A percentile compares a stretch with the other conserved stretches of the same genome.
phyloP scores from a whole-genome alignment of 148 eudicot genomes.

The Spergularia bocconei region DNA sequence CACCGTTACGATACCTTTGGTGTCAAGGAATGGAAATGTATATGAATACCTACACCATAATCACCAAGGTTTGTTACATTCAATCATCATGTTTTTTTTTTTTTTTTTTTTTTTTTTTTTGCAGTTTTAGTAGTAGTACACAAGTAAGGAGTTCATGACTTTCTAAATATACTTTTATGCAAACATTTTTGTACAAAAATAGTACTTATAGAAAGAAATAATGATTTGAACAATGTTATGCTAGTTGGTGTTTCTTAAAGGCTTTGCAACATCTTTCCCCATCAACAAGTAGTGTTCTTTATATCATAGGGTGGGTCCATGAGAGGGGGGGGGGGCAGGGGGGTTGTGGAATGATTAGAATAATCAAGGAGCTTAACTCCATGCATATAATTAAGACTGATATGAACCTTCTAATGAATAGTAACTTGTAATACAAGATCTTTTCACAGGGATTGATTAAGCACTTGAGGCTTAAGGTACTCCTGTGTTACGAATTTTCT shows the following conservation, averaged over 20 bases:
- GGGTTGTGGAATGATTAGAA: background rate
- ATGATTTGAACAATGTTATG: background rate
- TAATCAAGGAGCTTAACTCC: background rate
- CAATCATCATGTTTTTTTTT: slow-evolving; percentile 11
- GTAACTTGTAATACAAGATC: slow-evolving; percentile 2
- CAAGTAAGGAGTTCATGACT: too few species aligned
- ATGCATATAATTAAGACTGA: background rate
- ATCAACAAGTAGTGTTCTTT: background rate
- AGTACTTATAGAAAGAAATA: too few species aligned
- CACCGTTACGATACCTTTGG: slow-evolving; percentile 64
- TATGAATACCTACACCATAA: slow-evolving; percentile 54
- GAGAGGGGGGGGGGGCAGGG: too few species aligned
- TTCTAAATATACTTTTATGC: background rate
- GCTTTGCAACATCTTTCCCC: slow-evolving; percentile 9
- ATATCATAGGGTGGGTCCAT: slow-evolving; percentile 1
- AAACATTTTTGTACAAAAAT: background rate
- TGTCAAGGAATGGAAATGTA: slow-evolving; percentile 84
- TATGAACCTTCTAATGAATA: background rate
- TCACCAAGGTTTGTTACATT: background rate
- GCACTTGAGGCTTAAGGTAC: background rate
- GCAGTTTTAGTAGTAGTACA: too few species aligned
- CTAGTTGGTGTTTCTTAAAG: slow-evolving; percentile 4
- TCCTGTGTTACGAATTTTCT: background rate
- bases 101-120: background rate
- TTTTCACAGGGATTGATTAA: slow-evolving; percentile 3